Conservation (phyloP, 805 yeast genomes). For the Ogataea ramenticola region DNA sequence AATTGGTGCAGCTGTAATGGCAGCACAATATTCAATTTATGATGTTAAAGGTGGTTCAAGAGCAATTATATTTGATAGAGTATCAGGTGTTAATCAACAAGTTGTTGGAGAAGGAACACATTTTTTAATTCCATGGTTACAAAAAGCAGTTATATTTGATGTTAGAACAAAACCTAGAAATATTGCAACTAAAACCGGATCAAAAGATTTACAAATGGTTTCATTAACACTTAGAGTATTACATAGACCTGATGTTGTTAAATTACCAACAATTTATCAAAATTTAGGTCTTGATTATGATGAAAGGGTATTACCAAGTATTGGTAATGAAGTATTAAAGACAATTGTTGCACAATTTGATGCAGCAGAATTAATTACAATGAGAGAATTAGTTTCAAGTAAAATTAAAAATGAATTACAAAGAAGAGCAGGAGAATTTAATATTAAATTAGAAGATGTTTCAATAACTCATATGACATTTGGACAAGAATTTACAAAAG, state of each 20-base stretch:
- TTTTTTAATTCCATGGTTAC: slow-evolving; percentile 93
- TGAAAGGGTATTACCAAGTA: slow-evolving; percentile 87
- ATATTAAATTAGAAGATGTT: slow-evolving; percentile 90
- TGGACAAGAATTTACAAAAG: slow-evolving; percentile 94
- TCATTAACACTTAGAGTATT: slow-evolving; percentile 86
- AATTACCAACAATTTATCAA: slow-evolving; percentile 83
- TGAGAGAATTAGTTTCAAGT: slow-evolving; percentile 89
- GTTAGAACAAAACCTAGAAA: slow-evolving; percentile 94
- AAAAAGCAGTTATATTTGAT: slow-evolving; percentile 82
- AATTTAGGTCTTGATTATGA: slow-evolving; percentile 90
- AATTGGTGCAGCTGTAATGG: slow-evolving; percentile 58
- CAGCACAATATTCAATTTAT: slow-evolving; percentile 78
- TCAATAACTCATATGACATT: slow-evolving; percentile 97
- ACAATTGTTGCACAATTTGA: slow-evolving; percentile 90
- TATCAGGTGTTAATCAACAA: slow-evolving; percentile 78
- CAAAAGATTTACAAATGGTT: slow-evolving; percentile 95
- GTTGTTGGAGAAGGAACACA: slow-evolving; percentile 97
- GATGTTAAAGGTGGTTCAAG: slow-evolving; percentile 95
- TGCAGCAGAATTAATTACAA: slow-evolving; percentile 94
- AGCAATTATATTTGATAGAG: slow-evolving; percentile 91
- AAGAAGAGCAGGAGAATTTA: slow-evolving; percentile 78
- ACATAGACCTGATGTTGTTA: slow-evolving; percentile 85
- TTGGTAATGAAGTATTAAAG: slow-evolving; percentile 86
- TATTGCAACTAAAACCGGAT: slow-evolving; percentile 91
- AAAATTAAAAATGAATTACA: slow-evolving; percentile 83